Evolutionary conservation across 2,329 filamentous ascomycete species (phyloP).

Genomic region (Catunica adiposa): DNA sequence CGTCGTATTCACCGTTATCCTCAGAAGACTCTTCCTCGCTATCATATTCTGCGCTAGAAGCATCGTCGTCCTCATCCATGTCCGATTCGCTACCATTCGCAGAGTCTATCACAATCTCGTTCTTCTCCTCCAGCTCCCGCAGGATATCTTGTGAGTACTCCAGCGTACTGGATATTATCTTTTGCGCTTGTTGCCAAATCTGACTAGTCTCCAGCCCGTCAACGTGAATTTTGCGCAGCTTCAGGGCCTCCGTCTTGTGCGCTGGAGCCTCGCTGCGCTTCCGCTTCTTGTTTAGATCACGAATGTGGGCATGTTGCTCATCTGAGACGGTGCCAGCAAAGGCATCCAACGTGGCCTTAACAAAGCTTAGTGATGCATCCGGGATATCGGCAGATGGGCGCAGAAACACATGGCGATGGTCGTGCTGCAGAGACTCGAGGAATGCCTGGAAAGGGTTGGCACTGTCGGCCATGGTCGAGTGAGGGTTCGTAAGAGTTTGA

Average conservation of each 20-base stretch:
- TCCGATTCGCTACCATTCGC: constrained; percentile 19
- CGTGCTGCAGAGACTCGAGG: constrained; percentile 38
- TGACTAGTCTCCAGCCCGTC: constrained; percentile 78
- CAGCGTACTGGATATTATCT: constrained; percentile 50
- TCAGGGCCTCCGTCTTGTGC: constrained; percentile 39
- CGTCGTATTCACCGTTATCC: constrained; percentile 15
- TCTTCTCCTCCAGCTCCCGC: constrained; percentile 31
- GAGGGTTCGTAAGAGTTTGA: constrained; percentile 39
- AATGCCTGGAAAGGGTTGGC: constrained; percentile 27
- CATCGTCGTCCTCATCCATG: constrained; percentile 22
- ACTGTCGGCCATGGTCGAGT: constrained; percentile 23
- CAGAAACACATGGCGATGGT: constrained; percentile 58
- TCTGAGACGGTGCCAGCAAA: constrained; percentile 60
- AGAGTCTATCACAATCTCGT: constrained; percentile 26
- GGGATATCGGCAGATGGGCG: constrained; percentile 52
- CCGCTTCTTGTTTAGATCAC: constrained; percentile 55
- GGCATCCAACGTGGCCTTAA: constrained; percentile 66
- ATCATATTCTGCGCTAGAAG: constrained; percentile 15
- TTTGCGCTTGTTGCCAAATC: constrained; percentile 84
- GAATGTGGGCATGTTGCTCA: constrained; percentile 51
- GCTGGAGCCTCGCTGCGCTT: constrained; percentile 44
- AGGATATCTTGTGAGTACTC: constrained; percentile 32
- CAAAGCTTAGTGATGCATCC: constrained; percentile 51
- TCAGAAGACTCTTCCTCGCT: constrained; percentile 23
- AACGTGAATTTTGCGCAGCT: constrained; percentile 66